These are phyloP conservation scores for Colletotrichum higginsianum DNA, from an alignment of 2,329 filamentous ascomycete genomes.

Conservation along the genomic window DNA sequence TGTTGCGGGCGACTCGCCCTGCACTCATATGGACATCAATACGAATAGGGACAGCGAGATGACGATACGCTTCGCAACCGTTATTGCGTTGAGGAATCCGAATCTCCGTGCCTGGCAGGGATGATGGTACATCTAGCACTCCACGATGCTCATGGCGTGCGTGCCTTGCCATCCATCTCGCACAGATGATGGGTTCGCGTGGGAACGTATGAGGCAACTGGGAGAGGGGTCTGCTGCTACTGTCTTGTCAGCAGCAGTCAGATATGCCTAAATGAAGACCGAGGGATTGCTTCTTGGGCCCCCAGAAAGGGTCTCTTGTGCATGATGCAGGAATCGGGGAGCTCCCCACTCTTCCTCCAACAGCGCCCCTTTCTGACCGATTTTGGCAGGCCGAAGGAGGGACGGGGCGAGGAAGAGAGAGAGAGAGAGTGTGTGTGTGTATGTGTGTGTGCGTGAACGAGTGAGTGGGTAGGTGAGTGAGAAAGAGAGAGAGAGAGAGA, in stretches of 20 bases:
- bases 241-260: slow-evolving; percentile 32
- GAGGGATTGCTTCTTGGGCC: slow-evolving; percentile 2
- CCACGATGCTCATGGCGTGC: slow-evolving; percentile 31
- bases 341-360: background rate
- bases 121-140: slow-evolving; percentile 22
- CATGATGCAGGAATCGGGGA: slow-evolving; percentile 36
- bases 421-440: too few species aligned
- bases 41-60: slow-evolving; percentile 23
- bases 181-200: slow-evolving; percentile 23
- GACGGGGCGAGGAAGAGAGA: too few species aligned
- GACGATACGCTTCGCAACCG: slow-evolving; percentile 35
- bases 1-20: slow-evolving; percentile 8
- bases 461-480: too few species aligned
- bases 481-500: too few species aligned
- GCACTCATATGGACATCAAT: slow-evolving; percentile 1
- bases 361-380: slow-evolving; percentile 35
- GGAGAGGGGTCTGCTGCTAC: background rate
- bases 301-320: slow-evolving; percentile 5
- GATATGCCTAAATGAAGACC: slow-evolving; percentile 36
- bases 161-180: slow-evolving; percentile 11
- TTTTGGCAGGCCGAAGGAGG: slow-evolving; percentile 16
- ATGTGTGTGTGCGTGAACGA: too few species aligned
- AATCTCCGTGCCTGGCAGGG: slow-evolving; percentile 24
- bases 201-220: slow-evolving; percentile 18
- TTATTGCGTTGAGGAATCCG: slow-evolving; percentile 29